phyloP scores from a whole-genome alignment of 1,284 basidiomycete genomes.

The Entoloma clypeatum region DNA sequence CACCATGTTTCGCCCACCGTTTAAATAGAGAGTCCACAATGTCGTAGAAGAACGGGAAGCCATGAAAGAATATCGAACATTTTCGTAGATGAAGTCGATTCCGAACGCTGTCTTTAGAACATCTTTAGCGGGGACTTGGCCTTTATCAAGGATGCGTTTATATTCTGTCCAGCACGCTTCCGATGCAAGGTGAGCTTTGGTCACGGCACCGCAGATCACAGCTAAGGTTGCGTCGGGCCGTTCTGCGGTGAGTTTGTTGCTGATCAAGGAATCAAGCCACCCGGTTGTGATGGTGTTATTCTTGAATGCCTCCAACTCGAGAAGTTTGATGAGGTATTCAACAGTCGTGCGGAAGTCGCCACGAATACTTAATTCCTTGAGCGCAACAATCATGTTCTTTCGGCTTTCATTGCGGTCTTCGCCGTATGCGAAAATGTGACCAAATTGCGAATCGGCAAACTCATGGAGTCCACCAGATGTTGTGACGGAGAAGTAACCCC shows the following conservation, averaged over 20 bases:
- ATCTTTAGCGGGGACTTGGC: conserved; percentile 94
- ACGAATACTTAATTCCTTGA: conserved; percentile 98
- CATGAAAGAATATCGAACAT: conserved; percentile 93
- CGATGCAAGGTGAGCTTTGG: conserved; percentile 89
- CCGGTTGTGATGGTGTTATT: conserved; percentile 98
- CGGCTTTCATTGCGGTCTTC: conserved; percentile 93
- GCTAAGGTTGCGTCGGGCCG: conserved; percentile 90
- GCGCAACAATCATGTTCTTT: conserved; percentile 99
- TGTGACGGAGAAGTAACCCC: conserved; percentile 99
- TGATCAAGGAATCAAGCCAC: conserved; percentile 98
- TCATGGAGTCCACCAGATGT: conserved; percentile 97
- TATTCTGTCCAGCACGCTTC: conserved; percentile 92
- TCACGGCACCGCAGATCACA: conserved; percentile 96
- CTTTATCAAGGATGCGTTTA: conserved; percentile 95
- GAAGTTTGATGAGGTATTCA: conserved; percentile 96
- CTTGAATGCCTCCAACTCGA: conserved; percentile 96
- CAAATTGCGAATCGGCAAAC: conserved; percentile 98
- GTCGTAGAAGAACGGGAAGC: conserved; percentile 87
- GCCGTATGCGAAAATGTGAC: conserved; percentile 99
- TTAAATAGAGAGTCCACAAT: conserved; percentile 93
- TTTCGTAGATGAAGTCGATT: conserved; percentile 98
- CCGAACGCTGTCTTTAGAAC: conserved; percentile 96
- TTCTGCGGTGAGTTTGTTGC: conserved; percentile 94
- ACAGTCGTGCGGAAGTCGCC: conserved; percentile 99
- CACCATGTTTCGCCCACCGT: conserved; percentile 89